A percentile compares a stretch with the other conserved stretches of the same genome.
These are phyloP conservation scores for Hippophae gyantsensis DNA, from an alignment of 306 rosid genomes.

Conservation along the genomic window DNA sequence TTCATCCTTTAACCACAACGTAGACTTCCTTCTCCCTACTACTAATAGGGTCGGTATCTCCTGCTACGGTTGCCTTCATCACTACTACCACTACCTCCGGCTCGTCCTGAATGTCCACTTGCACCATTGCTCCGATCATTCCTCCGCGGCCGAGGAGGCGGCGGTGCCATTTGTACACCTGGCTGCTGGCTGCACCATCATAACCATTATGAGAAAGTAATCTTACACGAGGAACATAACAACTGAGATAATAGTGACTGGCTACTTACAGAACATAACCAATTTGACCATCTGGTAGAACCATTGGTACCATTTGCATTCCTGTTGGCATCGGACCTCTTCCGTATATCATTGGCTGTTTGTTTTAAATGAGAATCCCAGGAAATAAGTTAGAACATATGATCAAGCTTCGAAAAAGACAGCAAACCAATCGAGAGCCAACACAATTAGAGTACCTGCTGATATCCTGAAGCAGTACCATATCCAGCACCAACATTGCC, in stretches of 20 bases:
- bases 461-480: slow-evolving; percentile 23
- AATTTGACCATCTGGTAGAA: slow-evolving; percentile 59
- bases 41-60: no score
- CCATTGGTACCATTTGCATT: slow-evolving; percentile 67
- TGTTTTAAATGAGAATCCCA: slow-evolving; percentile 21
- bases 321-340: slow-evolving; percentile 50
- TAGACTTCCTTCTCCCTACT: no score
- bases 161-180: no score
- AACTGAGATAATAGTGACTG: slow-evolving; percentile 1
- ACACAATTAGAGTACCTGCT: background rate
- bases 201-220: no score
- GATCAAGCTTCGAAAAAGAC: background rate
- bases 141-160: no score
- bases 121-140: no score
- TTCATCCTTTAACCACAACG: no score
- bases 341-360: slow-evolving; percentile 67
- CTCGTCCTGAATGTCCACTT: no score
- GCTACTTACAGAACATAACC: slow-evolving; percentile 58
- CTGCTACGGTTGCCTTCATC: no score
- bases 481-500: slow-evolving; percentile 50
- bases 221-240: no score
- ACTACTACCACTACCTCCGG: no score
- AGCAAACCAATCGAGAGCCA: background rate
- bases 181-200: no score
- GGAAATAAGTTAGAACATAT: slow-evolving; percentile 9